Evolutionary conservation across 768 basidiomycete species (phyloP), one percentile per base, ranked within the genome.

Genomic region (Collybia sordida): DNA sequence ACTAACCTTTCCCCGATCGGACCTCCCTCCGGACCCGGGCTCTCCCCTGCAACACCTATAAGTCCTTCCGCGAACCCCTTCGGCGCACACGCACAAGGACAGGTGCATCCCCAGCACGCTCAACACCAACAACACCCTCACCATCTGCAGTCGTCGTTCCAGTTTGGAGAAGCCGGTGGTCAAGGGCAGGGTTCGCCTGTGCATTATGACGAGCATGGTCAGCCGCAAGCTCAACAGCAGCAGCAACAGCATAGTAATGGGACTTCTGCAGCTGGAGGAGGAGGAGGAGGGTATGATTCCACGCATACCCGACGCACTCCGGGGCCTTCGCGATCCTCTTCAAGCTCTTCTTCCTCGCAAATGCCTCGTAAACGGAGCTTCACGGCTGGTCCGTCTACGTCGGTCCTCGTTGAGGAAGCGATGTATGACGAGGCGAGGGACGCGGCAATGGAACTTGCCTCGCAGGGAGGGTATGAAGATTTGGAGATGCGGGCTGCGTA

Each of bases 311-410:
- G n/a, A n/a, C 53, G 58, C 60, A 45, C 65, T 35, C 58, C 66
- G 4, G 62, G 50, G 28, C 50, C 68, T 49, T 60, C 58, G 49
- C 51, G 69, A 40, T 74, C 83, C 18, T 73, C 80, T 23, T 77
- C 81, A 19, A 72, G 73, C 8, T 66, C 73, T 50, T 78, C 83
- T 44, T 77, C 78, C 38, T 74, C 84, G 9, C 81, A 82, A 14
- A 72, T 86, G 8, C 83, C 85, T 1, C 72, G 85, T 31, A 88
- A 88, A 65, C 76, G 87, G 51, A 85, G 83, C 61, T 84, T 87
- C 60, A 81, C 76, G 15, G 72, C 79, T 21, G 72, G 71, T 44
- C 64, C 70, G 37, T 65, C 60, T 52, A 14, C 31, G 3, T 59
- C 61, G 12, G 53, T 59, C 51, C 65, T 75, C 18, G 66, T 73